phyloP scores from a whole-genome alignment of 164 flowering plant species.

The Tinospora cordifolia region DNA sequence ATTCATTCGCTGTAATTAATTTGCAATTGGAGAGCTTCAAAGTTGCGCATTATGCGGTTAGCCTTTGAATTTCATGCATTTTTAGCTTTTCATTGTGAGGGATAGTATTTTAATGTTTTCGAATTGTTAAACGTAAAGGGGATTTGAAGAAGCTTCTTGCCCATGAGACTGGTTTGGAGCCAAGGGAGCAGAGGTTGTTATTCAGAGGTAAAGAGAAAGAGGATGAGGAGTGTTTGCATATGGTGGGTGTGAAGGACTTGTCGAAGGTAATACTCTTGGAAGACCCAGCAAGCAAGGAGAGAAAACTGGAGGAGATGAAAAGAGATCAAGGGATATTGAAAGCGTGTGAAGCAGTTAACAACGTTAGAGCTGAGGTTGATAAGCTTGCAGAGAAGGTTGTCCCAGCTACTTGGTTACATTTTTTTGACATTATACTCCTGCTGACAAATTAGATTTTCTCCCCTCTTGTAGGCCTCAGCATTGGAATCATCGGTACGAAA shows the following conservation, averaged over 20 bases:
- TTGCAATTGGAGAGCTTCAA: not conserved
- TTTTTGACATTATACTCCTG: not conserved
- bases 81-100: not conserved
- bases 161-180: slow-evolving; percentile 40
- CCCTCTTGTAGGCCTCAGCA: slow-evolving; percentile 37
- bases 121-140: slow-evolving; percentile 24
- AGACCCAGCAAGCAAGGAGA: slow-evolving; percentile 36
- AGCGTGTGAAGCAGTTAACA: slow-evolving; percentile 48
- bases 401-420: not conserved
- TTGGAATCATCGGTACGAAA: slow-evolving; percentile 36
- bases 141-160: slow-evolving; percentile 42
- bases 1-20: not conserved
- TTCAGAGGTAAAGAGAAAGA: slow-evolving; percentile 58
- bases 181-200: slow-evolving; percentile 42
- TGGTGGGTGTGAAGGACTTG: slow-evolving; percentile 47
- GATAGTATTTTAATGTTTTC: not conserved
- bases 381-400: slow-evolving; percentile 57
- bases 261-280: slow-evolving; percentile 47
- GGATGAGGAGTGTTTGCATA: slow-evolving; percentile 39
- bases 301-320: slow-evolving; percentile 27
- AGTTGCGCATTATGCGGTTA: not conserved
- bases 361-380: slow-evolving; percentile 56
- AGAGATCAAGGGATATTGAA: slow-evolving; percentile 23
- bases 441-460: not conserved
- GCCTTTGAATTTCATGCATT: not conserved